phyloP scores from a whole-genome alignment of 805 yeast genomes.

The Yarrowia osloensis region DNA sequence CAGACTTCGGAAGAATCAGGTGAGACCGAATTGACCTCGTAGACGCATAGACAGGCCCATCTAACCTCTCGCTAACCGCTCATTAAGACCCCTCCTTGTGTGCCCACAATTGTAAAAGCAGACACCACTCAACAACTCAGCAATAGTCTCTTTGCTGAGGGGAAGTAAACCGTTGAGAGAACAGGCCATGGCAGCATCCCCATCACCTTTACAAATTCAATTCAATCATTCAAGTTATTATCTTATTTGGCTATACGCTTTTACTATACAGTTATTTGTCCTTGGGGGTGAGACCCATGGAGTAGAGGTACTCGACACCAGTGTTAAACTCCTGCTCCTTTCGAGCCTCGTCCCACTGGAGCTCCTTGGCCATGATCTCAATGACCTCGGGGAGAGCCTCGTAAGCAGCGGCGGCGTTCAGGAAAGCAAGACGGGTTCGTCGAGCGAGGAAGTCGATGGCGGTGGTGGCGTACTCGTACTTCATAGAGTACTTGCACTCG shows the following conservation, averaged over 20 bases:
- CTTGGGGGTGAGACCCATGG: conserved; percentile 44
- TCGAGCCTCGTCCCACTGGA: conserved; percentile 67
- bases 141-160: background rate
- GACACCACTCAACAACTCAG: background rate
- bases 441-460: conserved; percentile 90
- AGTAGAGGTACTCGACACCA: conserved; percentile 43
- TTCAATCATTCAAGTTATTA: background rate
- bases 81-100: background rate
- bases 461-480: conserved; percentile 82
- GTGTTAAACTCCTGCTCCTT: conserved; percentile 52
- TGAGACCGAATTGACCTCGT: no score
- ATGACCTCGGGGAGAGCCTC: conserved; percentile 81
- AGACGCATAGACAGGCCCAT: background rate
- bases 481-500: conserved; percentile 78
- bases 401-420: conserved; percentile 82
- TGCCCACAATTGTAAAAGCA: background rate
- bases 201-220: no score
- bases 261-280: conserved; percentile 26
- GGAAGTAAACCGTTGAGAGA: background rate
- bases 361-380: conserved; percentile 77
- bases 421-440: conserved; percentile 89
- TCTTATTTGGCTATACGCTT: conserved; percentile 25
- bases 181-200: no score
- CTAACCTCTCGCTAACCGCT: background rate
- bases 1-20: no score